Evolutionary conservation across 1,284 basidiomycete species (phyloP), one percentile per base, ranked within the genome.

Genomic region (Rhodotorula sp.): DNA sequence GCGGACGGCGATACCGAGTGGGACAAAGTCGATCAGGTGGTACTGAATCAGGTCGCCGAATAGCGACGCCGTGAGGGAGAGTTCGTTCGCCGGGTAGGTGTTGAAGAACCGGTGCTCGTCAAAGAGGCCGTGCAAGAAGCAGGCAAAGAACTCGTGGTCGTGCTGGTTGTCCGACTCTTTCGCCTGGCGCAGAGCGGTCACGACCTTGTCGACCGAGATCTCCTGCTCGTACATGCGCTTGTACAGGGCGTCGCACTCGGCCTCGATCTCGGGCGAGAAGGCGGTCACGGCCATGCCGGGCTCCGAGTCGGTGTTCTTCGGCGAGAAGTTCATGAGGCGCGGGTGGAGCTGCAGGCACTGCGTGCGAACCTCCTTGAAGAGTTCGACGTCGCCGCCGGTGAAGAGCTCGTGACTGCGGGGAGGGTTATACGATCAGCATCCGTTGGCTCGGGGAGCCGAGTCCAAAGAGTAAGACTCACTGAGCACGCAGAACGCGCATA

Each of bases 21-120:
- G 93, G 68, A 97, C 93, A 79, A 91, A 91, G 81, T 98, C 94
- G 80, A 99, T 90, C 56, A 99, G 87, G 79, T 93, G 89, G 79
- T 91, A 89, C 80, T 97, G 93, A 78, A 99, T 97, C 77, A 99
- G 87, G 31, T 93, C 94, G 57, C 97, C 97, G 78, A 99, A 99
- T 49, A 99, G 87, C 79, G 93, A 91, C 62, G 92, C 97, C 1
- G 97, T 99, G 89, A 99, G 94, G 58, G 90, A 89, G 61, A 99
- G 87, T 84, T 99, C 94, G 73, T 93, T 91, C 46, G 91, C 87
- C 21, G 97, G 97, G 80, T 99, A 96, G 64, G 92, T 91, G 81
- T 97, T 93, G 87, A 99, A 97, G 85, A 97, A 99, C 80, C 95
- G 94, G 87, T 97, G 97, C 85, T 99, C 97, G 87, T 99, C 97